Percentiles rank a stretch among this genome's conserved stretches.
Conservation (phyloP, 805 yeast species). For the Hanseniaspora lachancei region DNA sequence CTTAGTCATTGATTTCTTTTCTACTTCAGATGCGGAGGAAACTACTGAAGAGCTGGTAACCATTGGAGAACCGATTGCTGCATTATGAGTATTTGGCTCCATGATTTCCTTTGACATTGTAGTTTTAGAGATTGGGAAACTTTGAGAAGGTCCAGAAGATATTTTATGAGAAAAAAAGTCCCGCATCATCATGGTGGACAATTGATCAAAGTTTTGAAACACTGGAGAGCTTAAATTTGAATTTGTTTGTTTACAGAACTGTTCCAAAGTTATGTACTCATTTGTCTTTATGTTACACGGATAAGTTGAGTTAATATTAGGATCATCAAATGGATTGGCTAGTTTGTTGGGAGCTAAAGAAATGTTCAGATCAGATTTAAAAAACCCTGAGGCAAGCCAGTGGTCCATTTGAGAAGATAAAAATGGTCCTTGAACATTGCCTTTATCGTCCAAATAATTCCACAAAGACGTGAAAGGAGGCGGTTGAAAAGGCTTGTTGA, state of each 20-base stretch:
- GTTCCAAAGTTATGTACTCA: constrained; percentile 19
- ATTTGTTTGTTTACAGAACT: constrained; percentile 23
- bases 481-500: constrained; percentile 4
- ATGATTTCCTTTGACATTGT: background rate
- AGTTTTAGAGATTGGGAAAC: constrained; percentile 1
- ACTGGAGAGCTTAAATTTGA: constrained; percentile 4
- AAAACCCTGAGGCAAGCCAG: constrained; percentile 58
- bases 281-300: constrained; percentile 20
- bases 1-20: background rate
- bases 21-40: background rate
- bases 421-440: constrained; percentile 77
- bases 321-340: constrained; percentile 19
- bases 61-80: background rate
- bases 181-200: background rate
- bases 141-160: background rate
- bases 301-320: constrained; percentile 20
- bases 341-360: constrained; percentile 30
- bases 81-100: background rate
- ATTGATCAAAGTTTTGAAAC: constrained; percentile 3
- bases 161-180: background rate
- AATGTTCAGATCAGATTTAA: constrained; percentile 43
- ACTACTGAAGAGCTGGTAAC: background rate
- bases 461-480: constrained; percentile 36
- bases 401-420: constrained; percentile 60
- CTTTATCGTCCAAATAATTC: constrained; percentile 62